Evolutionary conservation across 352 stramenopile species (phyloP), one percentile per base, ranked within the genome.

Genomic region (Globisporangium viniferum): DNA sequence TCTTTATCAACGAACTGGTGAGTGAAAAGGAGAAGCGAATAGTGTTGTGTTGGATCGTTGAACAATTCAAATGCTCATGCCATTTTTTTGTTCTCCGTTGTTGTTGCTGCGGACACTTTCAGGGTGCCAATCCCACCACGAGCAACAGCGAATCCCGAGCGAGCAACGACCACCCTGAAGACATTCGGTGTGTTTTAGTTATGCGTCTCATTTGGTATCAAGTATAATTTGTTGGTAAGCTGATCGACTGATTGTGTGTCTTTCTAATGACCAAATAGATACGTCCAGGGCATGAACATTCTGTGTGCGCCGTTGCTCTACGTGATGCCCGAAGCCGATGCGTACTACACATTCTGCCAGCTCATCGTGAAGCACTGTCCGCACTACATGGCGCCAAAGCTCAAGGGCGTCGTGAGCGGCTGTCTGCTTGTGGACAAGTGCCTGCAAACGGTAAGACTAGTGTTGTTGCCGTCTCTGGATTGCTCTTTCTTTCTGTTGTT

Each of bases 221-320:
- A 4, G 3, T 20, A 6, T 14, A 1, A 5, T 53, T 18, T 55
- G 15, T 24, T 9, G 31, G 31, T 54, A 14, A 27, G n/a, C 6
- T 14, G 14, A 33, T 33, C 31, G 31, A 5, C 18, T 44, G 18
- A 5, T 36, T n/a, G 6, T 48, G 2, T 29, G 6, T 66, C 5
- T 20, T 20, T 4, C 2, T 46, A 4, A 46, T 14, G 20, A 18
- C 35, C 29, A 18, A 15, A 10, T 57, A 86, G 81, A 64, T 98
- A 98, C 66, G 92, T 98, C n/a, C 92, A 98, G 70, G 92, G 92
- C 51, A 97, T 98, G 90, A 98, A 97, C 67, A 81, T 97, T 27
- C 62, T 98, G 20, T 96, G 88, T 63, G 91, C 89, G 14, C 90
- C 92, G 54, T 73, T 98, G 53, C 73, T 98, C n/a, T 98, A 96